A percentile compares a stretch with the other conserved stretches of the same genome.
These are phyloP conservation scores for Firmiana major DNA, from an alignment of 345 rosid genomes.

Conservation along the genomic window DNA sequence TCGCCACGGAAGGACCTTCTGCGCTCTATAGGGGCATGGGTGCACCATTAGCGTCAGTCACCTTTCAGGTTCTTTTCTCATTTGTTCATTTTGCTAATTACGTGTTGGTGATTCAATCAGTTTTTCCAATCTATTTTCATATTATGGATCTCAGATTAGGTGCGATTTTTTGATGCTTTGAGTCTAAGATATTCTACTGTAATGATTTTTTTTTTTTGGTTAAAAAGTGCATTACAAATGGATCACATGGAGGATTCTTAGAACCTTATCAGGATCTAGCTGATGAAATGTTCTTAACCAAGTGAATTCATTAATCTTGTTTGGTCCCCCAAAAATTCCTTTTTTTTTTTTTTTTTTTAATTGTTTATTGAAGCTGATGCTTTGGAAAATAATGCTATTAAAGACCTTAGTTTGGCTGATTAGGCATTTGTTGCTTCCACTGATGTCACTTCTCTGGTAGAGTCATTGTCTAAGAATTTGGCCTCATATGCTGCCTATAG, in stretches of 20 bases:
- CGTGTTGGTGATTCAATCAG: not conserved
- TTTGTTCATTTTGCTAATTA: not conserved
- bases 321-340: not conserved
- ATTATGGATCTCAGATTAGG: constrained; percentile 1
- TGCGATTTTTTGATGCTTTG: not conserved
- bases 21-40: constrained; percentile 90
- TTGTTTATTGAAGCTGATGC: not conserved
- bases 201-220: not conserved
- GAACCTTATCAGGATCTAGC: constrained; percentile 17
- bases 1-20: constrained; percentile 60
- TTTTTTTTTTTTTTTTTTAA: not conserved
- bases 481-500: not conserved
- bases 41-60: constrained; percentile 90
- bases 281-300: constrained; percentile 7
- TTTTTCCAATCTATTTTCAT: not conserved
- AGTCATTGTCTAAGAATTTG: constrained; percentile 15
- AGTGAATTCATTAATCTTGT: not conserved
- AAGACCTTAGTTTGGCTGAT: not conserved
- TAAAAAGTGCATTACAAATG: not conserved
- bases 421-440: not conserved
- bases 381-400: not conserved
- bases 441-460: not conserved
- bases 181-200: not conserved
- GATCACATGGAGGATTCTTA: constrained; percentile 14
- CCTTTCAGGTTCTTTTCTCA: constrained; percentile 61